These are phyloP conservation scores for Sarcodon sp. DNA, from an alignment of 768 basidiomycete genomes.

Conservation along the genomic window DNA sequence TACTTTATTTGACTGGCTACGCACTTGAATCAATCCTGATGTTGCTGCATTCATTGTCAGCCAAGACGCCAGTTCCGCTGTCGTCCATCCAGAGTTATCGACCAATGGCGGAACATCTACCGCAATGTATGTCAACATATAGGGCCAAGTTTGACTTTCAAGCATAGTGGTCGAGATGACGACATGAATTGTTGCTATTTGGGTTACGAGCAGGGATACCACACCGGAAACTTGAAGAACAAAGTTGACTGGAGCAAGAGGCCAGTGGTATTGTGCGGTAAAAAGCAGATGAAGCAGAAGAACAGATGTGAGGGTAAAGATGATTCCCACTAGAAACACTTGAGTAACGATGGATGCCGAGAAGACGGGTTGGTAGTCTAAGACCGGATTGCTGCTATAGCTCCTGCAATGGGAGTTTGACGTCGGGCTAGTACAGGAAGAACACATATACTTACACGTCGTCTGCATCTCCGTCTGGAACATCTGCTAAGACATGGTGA, in stretches of 20 bases:
- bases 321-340: constrained; percentile 73
- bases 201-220: constrained; percentile 61
- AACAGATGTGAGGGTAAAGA: constrained; percentile 72
- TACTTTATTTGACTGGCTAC: constrained; percentile 7
- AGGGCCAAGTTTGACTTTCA: constrained; percentile 78
- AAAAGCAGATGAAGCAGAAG: constrained; percentile 89
- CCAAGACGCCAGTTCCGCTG: constrained; percentile 63
- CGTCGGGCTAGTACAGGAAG: not conserved
- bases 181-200: constrained; percentile 67
- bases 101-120: constrained; percentile 48
- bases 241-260: constrained; percentile 88
- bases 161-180: constrained; percentile 45
- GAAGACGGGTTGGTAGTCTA: constrained; percentile 67
- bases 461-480: too few species aligned
- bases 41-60: constrained; percentile 79
- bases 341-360: constrained; percentile 86
- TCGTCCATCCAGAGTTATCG: constrained; percentile 38
- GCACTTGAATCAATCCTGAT: constrained; percentile 74
- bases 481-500: too few species aligned
- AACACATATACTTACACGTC: too few species aligned
- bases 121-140: constrained; percentile 89
- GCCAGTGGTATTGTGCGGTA: constrained; percentile 93
- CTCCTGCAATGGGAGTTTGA: constrained; percentile 8
- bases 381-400: constrained; percentile 52
- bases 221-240: constrained; percentile 81